Evolutionary conservation across 1,284 basidiomycete genomes (phyloP), one percentile per base, ranked within the genome.

Genomic region (Melampsora larici-populina): DNA sequence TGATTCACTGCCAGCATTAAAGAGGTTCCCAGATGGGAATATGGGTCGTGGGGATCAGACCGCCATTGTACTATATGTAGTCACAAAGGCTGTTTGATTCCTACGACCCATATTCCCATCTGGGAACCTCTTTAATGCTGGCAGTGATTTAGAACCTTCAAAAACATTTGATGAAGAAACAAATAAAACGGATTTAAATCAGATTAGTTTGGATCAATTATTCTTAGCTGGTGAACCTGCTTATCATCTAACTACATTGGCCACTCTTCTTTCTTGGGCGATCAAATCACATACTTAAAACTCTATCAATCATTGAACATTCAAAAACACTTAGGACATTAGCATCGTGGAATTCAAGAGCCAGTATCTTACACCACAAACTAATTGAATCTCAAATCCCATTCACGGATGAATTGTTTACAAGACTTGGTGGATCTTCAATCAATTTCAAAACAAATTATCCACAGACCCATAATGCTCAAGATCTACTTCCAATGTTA

Each of bases 141-240:
- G n/a, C n/a, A n/a, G n/a, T n/a, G n/a, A 84, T 65, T 11, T 79
- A n/a, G 36, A 80, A 64, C 78, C 84, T 51, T 24, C 83, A 9
- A 82, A 84, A n/a, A n/a, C n/a, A 3, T 81, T 86, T 75, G 70
- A 81, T 18, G 15, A 74, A 31, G 36, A 31, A n/a, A n/a, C n/a
- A n/a, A n/a, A n/a, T 17, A 86, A 89, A 60, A 87, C 89, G 36
- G 64, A 81, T 4, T 84, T 97, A 62, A 89, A 94, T 81, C 84
- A 86, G 43, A 81, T 84, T 0, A 88, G 94, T 15, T 86, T 95
- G 64, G 87, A 90, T 5, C 89, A 91, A 79, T 88, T 99, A 63
- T 90, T 94, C 0, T 89, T 89, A 79, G 89, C 89, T 1, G 97
- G 96, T 0, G 96, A 99, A 85, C 97, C 96, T 3, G 93, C 93